phyloP scores from a whole-genome alignment of 2,329 filamentous ascomycete genomes.

The Microdochium bolleyi region DNA sequence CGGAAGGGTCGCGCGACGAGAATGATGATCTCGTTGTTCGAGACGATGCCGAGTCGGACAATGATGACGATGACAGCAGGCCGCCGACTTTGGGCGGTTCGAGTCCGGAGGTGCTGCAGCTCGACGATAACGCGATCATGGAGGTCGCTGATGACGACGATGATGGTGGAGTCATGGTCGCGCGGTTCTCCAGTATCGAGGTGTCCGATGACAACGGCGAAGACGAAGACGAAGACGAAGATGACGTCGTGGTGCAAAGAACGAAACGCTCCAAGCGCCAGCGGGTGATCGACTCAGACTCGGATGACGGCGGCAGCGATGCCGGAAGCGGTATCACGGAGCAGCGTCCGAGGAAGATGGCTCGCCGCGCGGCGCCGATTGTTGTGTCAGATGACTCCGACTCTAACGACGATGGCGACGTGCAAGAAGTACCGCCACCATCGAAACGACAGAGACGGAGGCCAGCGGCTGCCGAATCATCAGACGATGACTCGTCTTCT shows the following conservation, averaged over 20 bases:
- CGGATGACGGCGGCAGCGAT: slow-evolving; percentile 4
- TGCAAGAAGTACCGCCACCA: neutral
- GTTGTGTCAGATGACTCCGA: slow-evolving; percentile 12
- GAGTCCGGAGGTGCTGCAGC: neutral
- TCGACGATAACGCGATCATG: neutral
- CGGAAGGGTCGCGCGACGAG: slow-evolving; percentile 4
- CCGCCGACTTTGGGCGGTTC: neutral
- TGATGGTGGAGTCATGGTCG: neutral
- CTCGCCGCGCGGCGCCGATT: slow-evolving; percentile 8
- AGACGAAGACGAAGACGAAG: slow-evolving; percentile 8
- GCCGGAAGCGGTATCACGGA: slow-evolving; percentile 1
- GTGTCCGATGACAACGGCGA: slow-evolving; percentile 6
- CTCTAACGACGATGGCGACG: neutral
- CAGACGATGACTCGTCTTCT: slow-evolving; percentile 1
- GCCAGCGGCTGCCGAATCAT: neutral
- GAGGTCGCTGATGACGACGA: neutral
- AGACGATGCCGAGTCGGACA: neutral
- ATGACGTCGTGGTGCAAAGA: slow-evolving; percentile 4
- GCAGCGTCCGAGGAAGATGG: neutral
- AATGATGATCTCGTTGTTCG: slow-evolving; percentile 2
- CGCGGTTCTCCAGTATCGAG: slow-evolving; percentile 3
- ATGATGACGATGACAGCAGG: neutral
- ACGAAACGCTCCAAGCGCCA: slow-evolving; percentile 8
- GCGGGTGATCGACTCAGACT: slow-evolving; percentile 6
- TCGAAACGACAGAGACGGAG: neutral